phyloP scores from a whole-genome alignment of 495 filamentous ascomycete species.

The Neurospora cerealis region DNA sequence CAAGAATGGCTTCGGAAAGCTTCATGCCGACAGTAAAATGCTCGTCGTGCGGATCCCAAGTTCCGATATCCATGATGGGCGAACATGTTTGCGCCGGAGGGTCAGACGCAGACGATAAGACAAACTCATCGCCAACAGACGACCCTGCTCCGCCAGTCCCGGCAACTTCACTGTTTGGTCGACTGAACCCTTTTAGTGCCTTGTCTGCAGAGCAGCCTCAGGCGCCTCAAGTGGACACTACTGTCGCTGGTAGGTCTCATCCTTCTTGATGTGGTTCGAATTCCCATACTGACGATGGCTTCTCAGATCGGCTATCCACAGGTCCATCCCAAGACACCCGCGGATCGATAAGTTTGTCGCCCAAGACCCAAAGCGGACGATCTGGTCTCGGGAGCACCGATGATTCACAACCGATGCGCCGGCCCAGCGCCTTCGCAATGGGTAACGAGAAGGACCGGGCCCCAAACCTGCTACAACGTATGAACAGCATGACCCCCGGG shows the following conservation, averaged over 20 bases:
- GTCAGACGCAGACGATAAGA: constrained; percentile 30
- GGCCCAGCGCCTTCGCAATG: constrained; percentile 19
- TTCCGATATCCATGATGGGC: constrained; percentile 86
- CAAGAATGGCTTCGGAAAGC: constrained; percentile 44
- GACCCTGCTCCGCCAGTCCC: constrained; percentile 17
- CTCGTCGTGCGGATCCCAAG: constrained; percentile 73
- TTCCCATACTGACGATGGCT: constrained; percentile 19
- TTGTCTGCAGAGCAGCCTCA: constrained; percentile 16
- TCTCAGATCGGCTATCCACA: constrained; percentile 52
- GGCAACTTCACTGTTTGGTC: constrained; percentile 28
- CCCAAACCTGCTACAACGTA: constrained; percentile 43
- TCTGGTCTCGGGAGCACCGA: constrained; percentile 23
- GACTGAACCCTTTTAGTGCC: constrained; percentile 24
- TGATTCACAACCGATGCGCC: constrained; percentile 14
- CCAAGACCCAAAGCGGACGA: constrained; percentile 37
- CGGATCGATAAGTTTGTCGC: constrained; percentile 48
- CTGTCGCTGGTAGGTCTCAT: constrained; percentile 44
- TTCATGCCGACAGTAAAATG: constrained; percentile 92
- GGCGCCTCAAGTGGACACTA: constrained; percentile 42
- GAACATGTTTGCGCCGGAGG: constrained; percentile 65
- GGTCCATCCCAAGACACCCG: constrained; percentile 48
- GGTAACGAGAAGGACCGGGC: constrained; percentile 33
- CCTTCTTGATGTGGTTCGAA: background rate
- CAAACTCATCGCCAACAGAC: background rate
- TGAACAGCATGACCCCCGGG: constrained; percentile 57